Base-by-base conservation (phyloP, 352 stramenopile genomes). In the Pythium vanterpoolii region DNA sequence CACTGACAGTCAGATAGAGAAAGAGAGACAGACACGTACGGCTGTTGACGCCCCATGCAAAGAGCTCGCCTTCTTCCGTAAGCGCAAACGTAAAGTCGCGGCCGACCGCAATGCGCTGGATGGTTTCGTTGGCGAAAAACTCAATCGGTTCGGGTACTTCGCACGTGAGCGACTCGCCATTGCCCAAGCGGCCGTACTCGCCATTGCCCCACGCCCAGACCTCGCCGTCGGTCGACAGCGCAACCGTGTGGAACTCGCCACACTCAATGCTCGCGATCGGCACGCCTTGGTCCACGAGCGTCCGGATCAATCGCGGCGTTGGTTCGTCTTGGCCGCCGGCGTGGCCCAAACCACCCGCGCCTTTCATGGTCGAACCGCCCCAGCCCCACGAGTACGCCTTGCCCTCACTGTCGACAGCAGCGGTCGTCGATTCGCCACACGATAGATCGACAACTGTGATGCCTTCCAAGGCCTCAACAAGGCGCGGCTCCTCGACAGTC, bases 41-140 rank as follows among this genome's bases (percentile, higher is more conserved):
- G 64, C 94, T 96, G 73, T 98, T 98, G 68, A 85, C 86, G 56
- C 92, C 92, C 92, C 92, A 98, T 46, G 79, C 87, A 56, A 91
- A 97, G 18, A 98, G 69, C 49, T 93, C 78, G 59, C 90, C 89
- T 9, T 85, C 74, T 38, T 90, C 77, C 1, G 81, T 91, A 39
- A 97, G 61, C 14, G 87, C 88, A 45, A 98, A 87, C 11, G 85
- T 89, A 56, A 97, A 98, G 57, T 95, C 89, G 18, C 87, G 79
- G 6, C 92, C 92, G n/a, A 74, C 82, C 11, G 87, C 73, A 50
- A 97, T 95, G 8, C 65, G 55, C 31, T 81, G 72, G 48, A 91
- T 64, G 30, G 85, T 80, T 38, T 89, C 72, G 39, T 89, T 74
- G 21, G 79, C 78, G 49, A 95, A 95, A 52, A 90, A 93, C 62